These are phyloP conservation scores for Cytospora paraplurivora DNA, from an alignment of 2,329 filamentous ascomycete species.

Conservation along the genomic window DNA sequence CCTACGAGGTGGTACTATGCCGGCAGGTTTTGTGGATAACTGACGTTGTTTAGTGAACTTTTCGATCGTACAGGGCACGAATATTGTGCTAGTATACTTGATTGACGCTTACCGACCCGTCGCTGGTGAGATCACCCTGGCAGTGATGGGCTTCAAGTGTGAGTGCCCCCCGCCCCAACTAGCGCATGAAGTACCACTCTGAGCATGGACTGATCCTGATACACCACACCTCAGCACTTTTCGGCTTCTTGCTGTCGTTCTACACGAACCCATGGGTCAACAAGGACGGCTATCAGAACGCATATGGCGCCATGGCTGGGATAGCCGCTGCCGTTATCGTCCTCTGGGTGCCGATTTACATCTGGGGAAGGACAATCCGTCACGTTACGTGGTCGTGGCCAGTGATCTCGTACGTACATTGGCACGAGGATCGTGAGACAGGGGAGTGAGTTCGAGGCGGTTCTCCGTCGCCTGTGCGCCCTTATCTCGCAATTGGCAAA, in stretches of 20 bases:
- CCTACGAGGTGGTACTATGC: too few relatives aligned
- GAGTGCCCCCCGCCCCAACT: slow-evolving; percentile 29
- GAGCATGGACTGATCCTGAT: slow-evolving; percentile 6
- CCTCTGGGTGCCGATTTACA: slow-evolving; percentile 52
- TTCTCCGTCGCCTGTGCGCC: background rate
- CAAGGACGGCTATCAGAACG: slow-evolving; percentile 49
- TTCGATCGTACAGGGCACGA: slow-evolving; percentile 57
- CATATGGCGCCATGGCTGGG: slow-evolving; percentile 60
- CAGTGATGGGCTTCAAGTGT: slow-evolving; percentile 58
- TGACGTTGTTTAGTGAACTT: slow-evolving; percentile 49
- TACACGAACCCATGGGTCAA: slow-evolving; percentile 63
- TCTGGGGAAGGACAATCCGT: slow-evolving; percentile 54
- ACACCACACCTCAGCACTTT: slow-evolving; percentile 43
- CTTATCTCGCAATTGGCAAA: background rate
- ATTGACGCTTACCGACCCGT: slow-evolving; percentile 61
- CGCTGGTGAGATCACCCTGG: slow-evolving; percentile 56
- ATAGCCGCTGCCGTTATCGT: slow-evolving; percentile 52
- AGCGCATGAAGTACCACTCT: background rate
- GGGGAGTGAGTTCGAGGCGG: slow-evolving; percentile 45
- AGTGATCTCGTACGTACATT: slow-evolving; percentile 49
- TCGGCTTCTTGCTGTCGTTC: slow-evolving; percentile 61
- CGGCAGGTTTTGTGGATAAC: background rate
- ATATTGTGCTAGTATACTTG: slow-evolving; percentile 58
- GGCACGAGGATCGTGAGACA: slow-evolving; percentile 56
- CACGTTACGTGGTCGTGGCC: slow-evolving; percentile 51